Base-by-base conservation (phyloP, 2,329 filamentous ascomycete species). In the Pyricularia pennisetigena region DNA sequence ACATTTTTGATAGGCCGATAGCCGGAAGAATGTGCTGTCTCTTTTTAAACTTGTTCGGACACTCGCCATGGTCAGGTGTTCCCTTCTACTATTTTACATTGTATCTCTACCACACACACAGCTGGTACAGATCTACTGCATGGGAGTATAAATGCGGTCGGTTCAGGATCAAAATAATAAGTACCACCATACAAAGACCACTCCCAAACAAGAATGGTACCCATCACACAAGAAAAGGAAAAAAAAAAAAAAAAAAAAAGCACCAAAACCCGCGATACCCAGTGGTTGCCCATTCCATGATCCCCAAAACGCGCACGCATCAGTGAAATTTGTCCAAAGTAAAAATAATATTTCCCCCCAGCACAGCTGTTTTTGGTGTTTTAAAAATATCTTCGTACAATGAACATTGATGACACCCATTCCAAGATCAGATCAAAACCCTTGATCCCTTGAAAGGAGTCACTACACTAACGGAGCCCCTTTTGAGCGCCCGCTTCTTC, bases 331-430 rank as follows among this genome's bases (percentile, higher is more conserved):
- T 61, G 57, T 26, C 24, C 57, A 61, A 26, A 26, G n/a, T 61
- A n/a, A 61, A 24, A 61, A 61, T 24, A 24, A 61, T 61, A 23
- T 23, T n/a, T 14, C 23, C 57, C 24, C 65, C 67, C 68, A 70
- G 70, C 70, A 69, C 69, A 68, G 70, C 68, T 69, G 69, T 69
- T 65, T 24, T 9, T 28, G 30, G 64, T 26, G 6, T n/a, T 41
- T 26, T 49, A 12, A 26, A n/a, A 26, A n/a, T 10, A 26, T 9
- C 32, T 49, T 61, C 1, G 57, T 61, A 61, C 24, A 61, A 23
- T 61, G 23, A 61, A 61, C 57, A 61, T 26, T 4, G 9, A 23
- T 6, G 41, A 49, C 57, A 14, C 57, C 57, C 64, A 8, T n/a
- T 12, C n/a, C 30, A n/a, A 30, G 26, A n/a, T 59, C 29, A 63